These are phyloP conservation scores for Curvularia hawaiiensis DNA, from an alignment of 2,329 filamentous ascomycete genomes.

Conservation along the genomic window DNA sequence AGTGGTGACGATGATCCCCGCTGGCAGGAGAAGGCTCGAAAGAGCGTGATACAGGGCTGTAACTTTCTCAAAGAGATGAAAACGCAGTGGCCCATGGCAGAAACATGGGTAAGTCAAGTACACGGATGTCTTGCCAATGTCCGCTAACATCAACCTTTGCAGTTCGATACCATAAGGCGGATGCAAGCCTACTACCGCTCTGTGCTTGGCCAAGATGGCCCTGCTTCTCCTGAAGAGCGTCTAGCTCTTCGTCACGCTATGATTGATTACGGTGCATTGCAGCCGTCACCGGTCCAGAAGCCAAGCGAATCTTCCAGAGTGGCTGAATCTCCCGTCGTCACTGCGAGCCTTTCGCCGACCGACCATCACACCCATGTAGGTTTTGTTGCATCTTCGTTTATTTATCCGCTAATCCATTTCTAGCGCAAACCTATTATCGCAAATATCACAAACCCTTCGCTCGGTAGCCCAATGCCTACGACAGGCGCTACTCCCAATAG, in stretches of 20 bases:
- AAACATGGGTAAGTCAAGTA: conserved; percentile 32
- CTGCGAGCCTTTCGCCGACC: conserved; percentile 10
- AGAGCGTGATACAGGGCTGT: conserved; percentile 45
- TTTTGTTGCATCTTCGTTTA: too few species aligned
- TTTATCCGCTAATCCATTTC: background rate
- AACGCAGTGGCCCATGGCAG: conserved; percentile 50
- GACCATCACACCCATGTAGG: conserved; percentile 11
- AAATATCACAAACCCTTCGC: conserved; percentile 15
- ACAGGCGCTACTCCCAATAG: conserved; percentile 33
- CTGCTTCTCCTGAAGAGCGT: conserved; percentile 46
- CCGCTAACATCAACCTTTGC: background rate
- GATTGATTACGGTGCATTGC: conserved; percentile 50
- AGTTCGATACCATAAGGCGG: conserved; percentile 50
- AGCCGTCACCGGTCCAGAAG: conserved; percentile 47
- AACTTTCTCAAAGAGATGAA: conserved; percentile 50
- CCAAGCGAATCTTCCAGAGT: conserved; percentile 30
- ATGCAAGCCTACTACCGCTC: conserved; percentile 50
- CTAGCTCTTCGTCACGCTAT: conserved; percentile 45
- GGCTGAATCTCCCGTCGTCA: conserved; percentile 21
- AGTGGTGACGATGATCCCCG: conserved; percentile 42
- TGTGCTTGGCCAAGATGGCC: conserved; percentile 39
- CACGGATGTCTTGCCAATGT: background rate
- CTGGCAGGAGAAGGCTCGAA: conserved; percentile 40
- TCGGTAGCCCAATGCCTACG: conserved; percentile 25
- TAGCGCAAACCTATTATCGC: conserved; percentile 16